Evolutionary conservation across 306 rosid species (phyloP).

Genomic region (Senna tora): DNA sequence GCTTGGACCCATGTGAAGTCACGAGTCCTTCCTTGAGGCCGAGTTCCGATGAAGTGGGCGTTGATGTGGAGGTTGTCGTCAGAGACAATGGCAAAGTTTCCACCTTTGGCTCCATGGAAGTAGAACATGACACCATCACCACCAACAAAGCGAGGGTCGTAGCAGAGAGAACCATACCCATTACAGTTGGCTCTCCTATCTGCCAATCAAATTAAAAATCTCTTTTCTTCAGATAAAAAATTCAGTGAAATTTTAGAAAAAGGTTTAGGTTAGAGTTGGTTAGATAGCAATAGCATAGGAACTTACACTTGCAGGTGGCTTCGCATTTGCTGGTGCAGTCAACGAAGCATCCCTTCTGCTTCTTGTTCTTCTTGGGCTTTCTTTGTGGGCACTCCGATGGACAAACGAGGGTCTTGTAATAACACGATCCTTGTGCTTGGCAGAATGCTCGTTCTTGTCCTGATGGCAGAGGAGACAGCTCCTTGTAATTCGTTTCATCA

Average conservation of each 20-base stretch:
- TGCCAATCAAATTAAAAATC: slow-evolving; percentile 13
- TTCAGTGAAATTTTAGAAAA: too few species aligned
- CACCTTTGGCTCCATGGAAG: slow-evolving; percentile 80
- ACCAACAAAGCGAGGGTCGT: slow-evolving; percentile 82
- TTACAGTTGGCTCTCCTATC: slow-evolving; percentile 71
- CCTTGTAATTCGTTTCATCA: slow-evolving; percentile 42
- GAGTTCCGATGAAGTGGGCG: slow-evolving; percentile 73
- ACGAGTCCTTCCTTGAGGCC: slow-evolving; percentile 78
- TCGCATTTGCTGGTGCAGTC: slow-evolving; percentile 77
- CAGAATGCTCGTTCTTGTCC: slow-evolving; percentile 69
- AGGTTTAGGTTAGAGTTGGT: too few species aligned
- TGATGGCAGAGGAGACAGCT: slow-evolving; percentile 31
- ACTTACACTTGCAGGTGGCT: slow-evolving; percentile 82
- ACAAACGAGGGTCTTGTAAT: slow-evolving; percentile 53
- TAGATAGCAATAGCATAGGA: too few species aligned
- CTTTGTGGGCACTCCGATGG: slow-evolving; percentile 57
- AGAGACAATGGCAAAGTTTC: slow-evolving; percentile 70
- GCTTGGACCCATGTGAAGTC: slow-evolving; percentile 91
- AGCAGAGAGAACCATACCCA: slow-evolving; percentile 78
- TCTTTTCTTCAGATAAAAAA: too few species aligned
- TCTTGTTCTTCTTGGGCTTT: slow-evolving; percentile 82
- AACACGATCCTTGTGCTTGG: slow-evolving; percentile 46
- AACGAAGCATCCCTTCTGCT: slow-evolving; percentile 64
- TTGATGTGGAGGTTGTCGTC: slow-evolving; percentile 70
- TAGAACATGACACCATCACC: slow-evolving; percentile 88